These are phyloP conservation scores for Cladophialophora yegresii DNA, from an alignment of 2,329 filamentous ascomycete genomes.

Conservation along the genomic window DNA sequence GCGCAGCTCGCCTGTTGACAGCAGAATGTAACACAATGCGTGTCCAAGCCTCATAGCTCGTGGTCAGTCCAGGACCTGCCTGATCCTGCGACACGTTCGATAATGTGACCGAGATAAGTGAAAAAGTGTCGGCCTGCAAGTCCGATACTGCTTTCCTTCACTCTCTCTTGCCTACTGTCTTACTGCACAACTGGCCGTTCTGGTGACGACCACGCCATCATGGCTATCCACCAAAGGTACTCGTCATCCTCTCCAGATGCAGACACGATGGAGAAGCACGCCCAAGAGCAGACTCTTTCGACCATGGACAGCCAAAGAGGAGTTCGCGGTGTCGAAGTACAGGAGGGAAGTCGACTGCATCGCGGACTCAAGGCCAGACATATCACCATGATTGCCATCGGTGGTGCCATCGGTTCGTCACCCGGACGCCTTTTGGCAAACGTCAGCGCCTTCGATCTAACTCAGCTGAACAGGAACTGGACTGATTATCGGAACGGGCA, in stretches of 20 bases:
- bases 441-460: not conserved
- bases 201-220: not conserved
- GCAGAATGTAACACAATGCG: slow-evolving; percentile 19
- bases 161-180: not conserved
- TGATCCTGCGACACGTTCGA: not conserved
- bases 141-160: not conserved
- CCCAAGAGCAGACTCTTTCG: slow-evolving; percentile 7
- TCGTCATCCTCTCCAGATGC: slow-evolving; percentile 17
- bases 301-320: slow-evolving; percentile 10
- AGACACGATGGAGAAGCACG: slow-evolving; percentile 16
- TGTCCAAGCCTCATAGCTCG: slow-evolving; percentile 1
- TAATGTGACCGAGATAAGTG: slow-evolving; percentile 8
- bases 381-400: slow-evolving; percentile 50
- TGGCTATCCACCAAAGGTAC: slow-evolving; percentile 12
- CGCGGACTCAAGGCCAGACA: slow-evolving; percentile 47
- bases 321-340: slow-evolving; percentile 12
- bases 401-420: slow-evolving; percentile 45
- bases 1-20: slow-evolving; percentile 8
- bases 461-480: slow-evolving; percentile 38
- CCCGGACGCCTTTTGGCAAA: not conserved
- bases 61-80: slow-evolving; percentile 4
- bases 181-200: not conserved
- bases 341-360: slow-evolving; percentile 38
- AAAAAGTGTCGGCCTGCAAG: not conserved
- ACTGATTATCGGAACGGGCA: slow-evolving; percentile 68